Base-by-base conservation (phyloP, 148 eudicot genomes). In the Oxyria digyna region DNA sequence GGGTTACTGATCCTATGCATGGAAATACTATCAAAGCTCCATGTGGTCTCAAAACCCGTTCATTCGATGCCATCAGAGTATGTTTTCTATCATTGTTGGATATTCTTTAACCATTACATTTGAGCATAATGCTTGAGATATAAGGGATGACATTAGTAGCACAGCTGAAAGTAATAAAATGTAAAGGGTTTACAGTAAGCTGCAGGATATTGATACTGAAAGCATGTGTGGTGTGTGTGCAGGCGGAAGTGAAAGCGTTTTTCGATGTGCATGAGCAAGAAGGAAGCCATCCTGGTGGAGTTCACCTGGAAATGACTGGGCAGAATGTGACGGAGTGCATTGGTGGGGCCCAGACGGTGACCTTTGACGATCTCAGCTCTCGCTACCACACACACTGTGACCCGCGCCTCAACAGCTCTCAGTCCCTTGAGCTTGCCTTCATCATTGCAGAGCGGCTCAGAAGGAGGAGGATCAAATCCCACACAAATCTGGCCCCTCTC, bases 251-350 rank as follows among this genome's bases (percentile, higher is more conserved):
- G 21, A 43, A 74, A 43, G 82, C 85, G 10, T 81, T 81, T 82
- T 81, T 81, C 40, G 85, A 81, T 48, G 85, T 81, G 12, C 85
- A 81, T 42, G 82, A 81, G 75, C 82, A 81, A 78, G 85, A 81
- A 74, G 85, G 82, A 41, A 81, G 85, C 78, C 69, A 78, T 72
- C 72, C 85, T 4, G 85, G 85, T 27, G 85, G 82, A 14, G 72
- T 81, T 18, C 85, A 81, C 67, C 70, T 81, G 18, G 85, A 81
- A 59, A 81, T 81, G 85, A 81, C 85, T 0, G 85, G 85, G 13
- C 85, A 81, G 65, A 78, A 81, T 42, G 85, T 81, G 75, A 81
- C 85, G 1, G 85, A 81, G 33, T 81, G 85, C 69, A 76, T 81
- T 29, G 85, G 85, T 54, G 85, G 85, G 23, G 76, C 82, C 42